Conservation (phyloP, 2,329 filamentous ascomycete species). For the Albifimbria verrucaria region DNA sequence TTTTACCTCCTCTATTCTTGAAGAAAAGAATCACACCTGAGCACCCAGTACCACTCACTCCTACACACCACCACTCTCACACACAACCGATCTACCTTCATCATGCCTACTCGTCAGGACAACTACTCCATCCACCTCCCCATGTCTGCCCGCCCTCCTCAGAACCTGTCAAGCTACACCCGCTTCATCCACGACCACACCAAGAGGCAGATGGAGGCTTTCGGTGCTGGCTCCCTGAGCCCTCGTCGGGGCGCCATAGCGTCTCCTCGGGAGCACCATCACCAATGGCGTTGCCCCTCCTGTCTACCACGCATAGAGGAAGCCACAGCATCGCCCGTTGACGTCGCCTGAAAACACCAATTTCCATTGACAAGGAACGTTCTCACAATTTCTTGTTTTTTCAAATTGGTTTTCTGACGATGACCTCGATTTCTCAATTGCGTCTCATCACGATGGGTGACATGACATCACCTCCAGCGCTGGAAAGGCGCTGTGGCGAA, state of each 20-base stretch:
- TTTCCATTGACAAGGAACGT: no score
- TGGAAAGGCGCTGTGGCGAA: neutral
- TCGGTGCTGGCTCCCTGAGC: constrained; percentile 25
- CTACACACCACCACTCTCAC: neutral
- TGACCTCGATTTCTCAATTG: neutral
- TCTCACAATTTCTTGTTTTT: no score
- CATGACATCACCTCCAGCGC: neutral
- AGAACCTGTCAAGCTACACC: constrained; percentile 54
- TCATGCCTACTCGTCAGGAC: constrained; percentile 39
- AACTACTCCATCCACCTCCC: constrained; percentile 32
- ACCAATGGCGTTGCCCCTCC: constrained; percentile 26
- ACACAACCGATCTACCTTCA: constrained; percentile 11
- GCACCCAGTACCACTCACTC: neutral
- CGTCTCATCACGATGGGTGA: no score
- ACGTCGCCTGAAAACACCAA: neutral
- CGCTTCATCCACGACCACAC: constrained; percentile 62
- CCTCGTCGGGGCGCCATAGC: neutral
- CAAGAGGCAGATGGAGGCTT: constrained; percentile 61
- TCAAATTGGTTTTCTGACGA: neutral
- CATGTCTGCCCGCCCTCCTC: constrained; percentile 34
- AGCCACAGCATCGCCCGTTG: neutral
- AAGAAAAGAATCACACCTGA: neutral
- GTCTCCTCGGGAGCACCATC: constrained; percentile 8
- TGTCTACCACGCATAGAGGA: constrained; percentile 9
- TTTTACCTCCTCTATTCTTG: neutral